Evolutionary conservation across 2,329 filamentous ascomycete genomes (phyloP).

Genomic region (Aspergillus quadricinctus): DNA sequence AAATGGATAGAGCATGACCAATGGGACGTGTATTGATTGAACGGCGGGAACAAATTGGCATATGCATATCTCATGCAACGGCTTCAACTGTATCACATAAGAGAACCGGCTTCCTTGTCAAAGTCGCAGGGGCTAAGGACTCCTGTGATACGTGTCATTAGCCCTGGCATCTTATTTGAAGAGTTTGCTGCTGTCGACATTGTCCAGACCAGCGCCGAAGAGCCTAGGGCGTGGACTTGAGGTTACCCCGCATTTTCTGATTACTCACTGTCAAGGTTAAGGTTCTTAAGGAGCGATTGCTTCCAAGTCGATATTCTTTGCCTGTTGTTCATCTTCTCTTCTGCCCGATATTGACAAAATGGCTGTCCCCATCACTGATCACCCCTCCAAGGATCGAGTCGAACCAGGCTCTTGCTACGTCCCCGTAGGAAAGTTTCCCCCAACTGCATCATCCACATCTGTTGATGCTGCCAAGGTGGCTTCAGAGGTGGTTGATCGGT

Average conservation of each 20-base stretch:
- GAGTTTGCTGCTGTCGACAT: not conserved
- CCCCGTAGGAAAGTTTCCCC: conserved; percentile 41
- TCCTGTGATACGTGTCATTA: not conserved
- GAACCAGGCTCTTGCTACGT: conserved; percentile 55
- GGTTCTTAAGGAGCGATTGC: not conserved
- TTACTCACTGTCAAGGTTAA: not conserved
- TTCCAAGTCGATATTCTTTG: not conserved
- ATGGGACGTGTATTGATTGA: not conserved
- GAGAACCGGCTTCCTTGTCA: not conserved
- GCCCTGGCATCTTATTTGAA: not conserved
- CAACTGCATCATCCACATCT: conserved; percentile 28
- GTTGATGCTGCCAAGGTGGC: conserved; percentile 38
- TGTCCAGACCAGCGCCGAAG: no score
- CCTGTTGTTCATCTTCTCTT: not conserved
- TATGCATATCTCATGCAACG: not conserved
- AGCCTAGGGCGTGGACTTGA: no score
- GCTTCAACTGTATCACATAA: not conserved
- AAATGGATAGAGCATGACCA: not conserved
- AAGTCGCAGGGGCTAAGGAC: not conserved
- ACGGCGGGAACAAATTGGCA: not conserved
- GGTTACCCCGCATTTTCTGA: not conserved
- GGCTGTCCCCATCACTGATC: not conserved
- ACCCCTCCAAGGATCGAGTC: conserved; percentile 40
- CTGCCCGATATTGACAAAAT: not conserved
- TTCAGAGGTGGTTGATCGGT: conserved; percentile 28